phyloP scores from a whole-genome alignment of 768 basidiomycete genomes.

The Russula griseocarnosa region DNA sequence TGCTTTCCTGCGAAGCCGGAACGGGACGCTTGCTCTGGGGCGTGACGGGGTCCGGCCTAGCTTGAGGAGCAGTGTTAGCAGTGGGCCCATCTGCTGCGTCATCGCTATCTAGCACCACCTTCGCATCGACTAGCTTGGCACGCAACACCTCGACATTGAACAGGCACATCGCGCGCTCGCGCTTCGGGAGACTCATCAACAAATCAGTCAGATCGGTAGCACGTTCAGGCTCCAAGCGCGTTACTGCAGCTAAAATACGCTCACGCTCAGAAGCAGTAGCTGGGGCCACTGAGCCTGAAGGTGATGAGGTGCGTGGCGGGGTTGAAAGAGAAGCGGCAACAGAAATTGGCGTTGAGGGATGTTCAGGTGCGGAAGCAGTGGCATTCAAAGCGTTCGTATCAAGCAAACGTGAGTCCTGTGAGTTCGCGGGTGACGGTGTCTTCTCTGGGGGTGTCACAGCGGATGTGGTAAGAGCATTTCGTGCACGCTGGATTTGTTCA shows the following conservation, averaged over 20 bases:
- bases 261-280: constrained; percentile 59
- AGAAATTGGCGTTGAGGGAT: constrained; percentile 82
- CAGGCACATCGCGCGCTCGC: constrained; percentile 85
- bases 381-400: constrained; percentile 61
- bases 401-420: constrained; percentile 68
- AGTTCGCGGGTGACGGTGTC: constrained; percentile 53
- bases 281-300: constrained; percentile 57
- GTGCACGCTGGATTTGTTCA: constrained; percentile 53
- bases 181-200: constrained; percentile 81
- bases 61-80: constrained; percentile 34
- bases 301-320: constrained; percentile 81
- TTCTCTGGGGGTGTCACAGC: constrained; percentile 45
- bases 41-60: constrained; percentile 43
- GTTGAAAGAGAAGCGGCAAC: constrained; percentile 71
- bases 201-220: constrained; percentile 69
- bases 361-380: constrained; percentile 85
- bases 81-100: constrained; percentile 47
- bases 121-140: constrained; percentile 76
- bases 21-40: constrained; percentile 53
- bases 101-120: constrained; percentile 71
- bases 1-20: constrained; percentile 38
- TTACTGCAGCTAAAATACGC: constrained; percentile 63
- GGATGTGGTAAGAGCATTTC: constrained; percentile 30
- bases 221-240: constrained; percentile 56
- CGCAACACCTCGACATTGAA: constrained; percentile 81